These are phyloP conservation scores for Galeopsis tetrahit DNA, from an alignment of 257 asterid species.

Conservation along the genomic window DNA sequence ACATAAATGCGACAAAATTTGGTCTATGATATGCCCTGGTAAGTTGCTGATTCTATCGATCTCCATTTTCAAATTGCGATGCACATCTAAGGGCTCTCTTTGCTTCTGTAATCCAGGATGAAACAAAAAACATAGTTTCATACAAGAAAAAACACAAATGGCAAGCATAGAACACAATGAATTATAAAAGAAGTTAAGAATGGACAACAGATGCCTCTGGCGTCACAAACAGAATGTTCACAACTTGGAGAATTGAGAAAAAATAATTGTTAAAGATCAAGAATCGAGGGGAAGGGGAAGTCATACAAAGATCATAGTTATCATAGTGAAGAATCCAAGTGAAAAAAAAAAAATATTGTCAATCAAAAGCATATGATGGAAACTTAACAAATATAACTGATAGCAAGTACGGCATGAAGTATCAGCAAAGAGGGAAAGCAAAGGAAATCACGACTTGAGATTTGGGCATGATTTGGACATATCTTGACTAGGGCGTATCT, in stretches of 20 bases:
- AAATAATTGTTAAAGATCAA: conserved; percentile 4
- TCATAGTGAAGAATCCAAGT: neutral
- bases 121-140: neutral
- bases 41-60: conserved; percentile 71
- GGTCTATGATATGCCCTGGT: conserved; percentile 84
- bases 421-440: too few species aligned
- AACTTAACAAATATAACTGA: too few species aligned
- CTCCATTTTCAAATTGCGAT: conserved; percentile 50
- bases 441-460: neutral
- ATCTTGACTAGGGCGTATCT: neutral
- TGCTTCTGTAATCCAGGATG: conserved; percentile 53
- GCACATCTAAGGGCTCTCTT: conserved; percentile 31
- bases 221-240: neutral
- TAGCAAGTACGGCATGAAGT: too few species aligned
- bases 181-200: neutral
- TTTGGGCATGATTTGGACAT: neutral
- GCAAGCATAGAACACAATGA: neutral
- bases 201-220: neutral
- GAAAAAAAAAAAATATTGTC: neutral
- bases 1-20: conserved; percentile 76
- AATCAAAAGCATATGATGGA: neutral
- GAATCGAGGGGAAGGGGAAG: neutral
- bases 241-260: conserved; percentile 3
- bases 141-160: neutral
- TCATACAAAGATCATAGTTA: neutral